These are phyloP conservation scores for Fusarium metavorans DNA, from an alignment of 2,329 filamentous ascomycete species.

Conservation along the genomic window DNA sequence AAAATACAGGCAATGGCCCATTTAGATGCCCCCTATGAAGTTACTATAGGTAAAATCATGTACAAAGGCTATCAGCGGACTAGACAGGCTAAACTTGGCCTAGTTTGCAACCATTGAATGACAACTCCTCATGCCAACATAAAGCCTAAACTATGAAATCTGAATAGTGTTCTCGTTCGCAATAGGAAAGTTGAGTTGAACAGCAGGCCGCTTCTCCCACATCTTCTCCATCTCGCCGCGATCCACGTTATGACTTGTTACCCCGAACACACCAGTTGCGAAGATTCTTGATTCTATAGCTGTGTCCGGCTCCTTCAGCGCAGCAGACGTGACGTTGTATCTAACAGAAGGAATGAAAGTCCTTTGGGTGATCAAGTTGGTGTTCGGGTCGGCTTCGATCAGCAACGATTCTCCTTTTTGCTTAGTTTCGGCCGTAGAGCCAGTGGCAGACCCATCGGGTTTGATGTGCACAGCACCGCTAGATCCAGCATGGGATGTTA, in stretches of 20 bases:
- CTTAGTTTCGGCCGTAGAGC: fast-evolving
- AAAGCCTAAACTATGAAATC: background rate
- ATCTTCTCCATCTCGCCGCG: background rate
- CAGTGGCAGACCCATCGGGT: no score
- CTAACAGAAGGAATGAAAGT: conserved; percentile 8
- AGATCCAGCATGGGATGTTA: background rate
- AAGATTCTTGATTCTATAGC: background rate
- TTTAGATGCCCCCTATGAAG: background rate
- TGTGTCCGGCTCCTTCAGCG: background rate
- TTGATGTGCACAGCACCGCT: conserved; percentile 11
- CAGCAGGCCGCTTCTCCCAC: conserved; percentile 3
- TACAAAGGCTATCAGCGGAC: background rate
- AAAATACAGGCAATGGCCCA: background rate
- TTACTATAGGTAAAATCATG: background rate
- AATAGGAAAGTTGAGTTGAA: background rate
- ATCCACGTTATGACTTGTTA: background rate
- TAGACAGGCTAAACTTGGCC: background rate
- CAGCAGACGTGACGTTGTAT: background rate
- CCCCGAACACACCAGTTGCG: background rate
- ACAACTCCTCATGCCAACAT: background rate
- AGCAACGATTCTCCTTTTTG: background rate
- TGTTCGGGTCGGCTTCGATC: conserved; percentile 19
- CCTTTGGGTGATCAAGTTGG: conserved; percentile 8
- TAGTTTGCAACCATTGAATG: background rate
- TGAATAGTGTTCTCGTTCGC: background rate